Evolutionary conservation across 2,329 filamentous ascomycete species (phyloP), one percentile per base, ranked within the genome.

Genomic region (Exophiala sp.): DNA sequence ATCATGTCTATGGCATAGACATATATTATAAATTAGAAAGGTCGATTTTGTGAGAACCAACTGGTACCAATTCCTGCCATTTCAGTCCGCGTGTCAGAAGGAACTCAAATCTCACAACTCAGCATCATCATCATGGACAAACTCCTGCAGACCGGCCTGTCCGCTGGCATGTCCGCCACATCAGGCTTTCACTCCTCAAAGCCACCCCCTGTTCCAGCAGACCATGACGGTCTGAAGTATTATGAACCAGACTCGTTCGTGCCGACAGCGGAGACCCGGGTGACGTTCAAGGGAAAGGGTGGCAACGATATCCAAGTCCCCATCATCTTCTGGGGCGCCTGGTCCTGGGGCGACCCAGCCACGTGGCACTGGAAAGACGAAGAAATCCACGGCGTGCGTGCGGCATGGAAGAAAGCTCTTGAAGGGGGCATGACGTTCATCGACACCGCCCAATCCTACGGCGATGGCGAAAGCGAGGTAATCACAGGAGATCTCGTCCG

Each of bases 401-500:
- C 66, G 41, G 73, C 72, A 16, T 75, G 73, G 72, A 57, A 66
- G 38, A 58, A 66, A 21, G 63, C 71, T n/a, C 65, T 71, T 45
- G 58, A 65, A 5, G 65, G 67, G 3, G 68, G 69, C 11, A 54
- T 75, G 20, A 73, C 70, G 50, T 75, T 75, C 53, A 68, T 76
- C 54, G 74, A 76, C 57, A 76, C 72, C 5, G 72, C 73, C 7
- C 70, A 75, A 62, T 69, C 66, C 12, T 76, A 75, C 57, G 73
- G 72, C 38, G 65, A 64, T 21, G 71, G 73, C 3, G 67, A 73
- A 51, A 72, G 69, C 50, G 74, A 76, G 58, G 64, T 65, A 8
- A 74, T 76, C 58, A 69, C 72, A 51, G 69, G 71, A 3, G 64
- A 66, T 18, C 62, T 76, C n/a, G 68, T 75, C 54, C 61, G 66